Conservation (phyloP, 106 monocot species). For the Agapanthus africanus region DNA sequence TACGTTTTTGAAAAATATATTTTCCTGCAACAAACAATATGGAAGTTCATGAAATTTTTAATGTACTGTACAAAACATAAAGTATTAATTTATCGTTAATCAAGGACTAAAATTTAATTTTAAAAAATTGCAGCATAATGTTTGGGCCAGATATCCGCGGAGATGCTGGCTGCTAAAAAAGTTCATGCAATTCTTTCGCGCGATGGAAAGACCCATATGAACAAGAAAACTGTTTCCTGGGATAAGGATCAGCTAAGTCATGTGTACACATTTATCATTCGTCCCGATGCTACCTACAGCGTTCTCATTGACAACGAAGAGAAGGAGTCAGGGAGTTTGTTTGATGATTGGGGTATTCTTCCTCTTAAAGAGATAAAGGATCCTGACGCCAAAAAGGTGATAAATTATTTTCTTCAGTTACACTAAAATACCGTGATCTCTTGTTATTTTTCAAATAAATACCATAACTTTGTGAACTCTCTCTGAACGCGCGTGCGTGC, state of each 20-base stretch:
- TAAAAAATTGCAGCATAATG: conserved; percentile 45
- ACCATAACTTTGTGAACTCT: too few species aligned
- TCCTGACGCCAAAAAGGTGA: conserved; percentile 69
- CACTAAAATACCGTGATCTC: too few species aligned
- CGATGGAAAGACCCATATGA: conserved; percentile 32
- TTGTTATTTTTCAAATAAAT: too few species aligned
- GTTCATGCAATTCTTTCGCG: conserved; percentile 42
- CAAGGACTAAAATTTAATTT: too few species aligned
- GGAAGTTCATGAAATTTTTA: too few species aligned
- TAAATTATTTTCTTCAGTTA: background rate
- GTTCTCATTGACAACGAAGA: conserved; percentile 42
- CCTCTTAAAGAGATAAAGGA: conserved; percentile 60
- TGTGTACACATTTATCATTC: conserved; percentile 44
- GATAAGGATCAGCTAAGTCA: conserved; percentile 46
- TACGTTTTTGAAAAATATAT: too few species aligned
- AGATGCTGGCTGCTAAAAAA: conserved; percentile 24
- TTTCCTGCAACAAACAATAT: too few species aligned
- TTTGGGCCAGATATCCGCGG: conserved; percentile 43
- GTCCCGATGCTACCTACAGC: conserved; percentile 40
- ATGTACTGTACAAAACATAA: too few species aligned
- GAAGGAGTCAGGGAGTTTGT: conserved; percentile 40
- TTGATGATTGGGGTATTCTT: conserved; percentile 36
- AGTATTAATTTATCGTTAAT: too few species aligned
- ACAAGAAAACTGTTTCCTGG: conserved; percentile 40
- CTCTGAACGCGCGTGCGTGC: too few species aligned